phyloP scores from a whole-genome alignment of 805 yeast genomes.

The Barnettozyma pratensis region DNA sequence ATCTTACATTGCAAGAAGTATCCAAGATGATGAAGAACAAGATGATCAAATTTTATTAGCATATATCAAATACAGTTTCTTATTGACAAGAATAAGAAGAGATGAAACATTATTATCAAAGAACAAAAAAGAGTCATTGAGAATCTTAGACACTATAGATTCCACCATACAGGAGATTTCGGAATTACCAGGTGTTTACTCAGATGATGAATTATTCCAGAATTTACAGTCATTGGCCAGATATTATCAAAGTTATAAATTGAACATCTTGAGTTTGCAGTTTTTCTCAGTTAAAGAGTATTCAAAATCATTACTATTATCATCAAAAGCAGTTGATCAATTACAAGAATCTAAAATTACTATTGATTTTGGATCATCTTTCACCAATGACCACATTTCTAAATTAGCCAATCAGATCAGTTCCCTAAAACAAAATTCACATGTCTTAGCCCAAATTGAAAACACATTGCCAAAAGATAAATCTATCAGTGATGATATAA shows the following conservation, averaged over 20 bases:
- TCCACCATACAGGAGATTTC: constrained; percentile 52
- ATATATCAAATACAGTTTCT: constrained; percentile 62
- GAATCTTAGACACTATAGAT: constrained; percentile 37
- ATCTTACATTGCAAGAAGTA: constrained; percentile 46
- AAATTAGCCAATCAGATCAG: constrained; percentile 19
- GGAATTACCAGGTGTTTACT: constrained; percentile 90
- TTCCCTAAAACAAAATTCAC: constrained; percentile 27
- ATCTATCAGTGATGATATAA: constrained; percentile 21
- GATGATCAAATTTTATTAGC: constrained; percentile 72
- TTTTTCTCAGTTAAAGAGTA: constrained; percentile 37
- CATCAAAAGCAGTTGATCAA: constrained; percentile 27
- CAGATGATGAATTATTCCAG: constrained; percentile 62
- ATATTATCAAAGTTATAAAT: constrained; percentile 43
- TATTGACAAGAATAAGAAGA: constrained; percentile 66
- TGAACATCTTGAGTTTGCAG: constrained; percentile 39
- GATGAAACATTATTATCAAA: constrained; percentile 36
- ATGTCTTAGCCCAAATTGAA: constrained; percentile 45
- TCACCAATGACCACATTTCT: constrained; percentile 31
- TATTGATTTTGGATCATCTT: constrained; percentile 23
- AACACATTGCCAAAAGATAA: constrained; percentile 25
- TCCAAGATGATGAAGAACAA: constrained; percentile 51
- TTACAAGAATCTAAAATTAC: constrained; percentile 15
- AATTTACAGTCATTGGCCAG: constrained; percentile 47
- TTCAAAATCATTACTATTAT: constrained; percentile 44
- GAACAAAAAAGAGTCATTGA: constrained; percentile 30